Evolutionary conservation across 2,329 filamentous ascomycete species (phyloP), one percentile per base, ranked within the genome.

Genomic region (Microcera coccophila): DNA sequence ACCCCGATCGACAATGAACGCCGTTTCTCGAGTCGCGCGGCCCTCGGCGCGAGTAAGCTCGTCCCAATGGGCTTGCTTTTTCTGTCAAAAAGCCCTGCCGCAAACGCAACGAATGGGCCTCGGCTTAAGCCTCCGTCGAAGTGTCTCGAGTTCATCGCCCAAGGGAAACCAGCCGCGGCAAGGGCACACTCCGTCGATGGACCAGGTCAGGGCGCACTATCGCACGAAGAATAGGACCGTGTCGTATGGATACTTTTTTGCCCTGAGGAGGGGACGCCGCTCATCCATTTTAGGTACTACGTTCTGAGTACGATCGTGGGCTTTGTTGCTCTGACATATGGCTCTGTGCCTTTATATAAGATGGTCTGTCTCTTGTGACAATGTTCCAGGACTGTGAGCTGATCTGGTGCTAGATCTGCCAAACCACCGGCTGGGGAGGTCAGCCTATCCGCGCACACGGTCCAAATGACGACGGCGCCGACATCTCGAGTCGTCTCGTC

Each of bases 391-490:
- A n/a, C n/a, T n/a, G n/a, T n/a, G n/a, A n/a, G 21, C 31, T 46
- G 7, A 46, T 18, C 17, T 38, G 24, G 22, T 21, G 15, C 36
- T 52, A 87, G 82, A 90, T 91, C 61, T 91, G 87, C 69, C 82
- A 86, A 70, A 87, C 86, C 14, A 90, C 85, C 11, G 87, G 91
- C 58, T 97, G 89, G 89, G 89, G 89, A 57, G 91, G 91, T 31
- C 89, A 95, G 63, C 91, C 91, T 22, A 80, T 96, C 51, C 88
- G 90, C 62, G 89, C 89, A 35, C 84, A 88, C 69, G 69, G 70
- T 38, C 66, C 8, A 8, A n/a, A 67, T 37, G 63, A 61, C 40
- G 73, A 70, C 42, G 73, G 71, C 49, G 68, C 75, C 45, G 86
- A 94, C 64, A 79, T 87, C 19, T 80, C 90, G 26, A 76, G 77